Base-by-base conservation (phyloP, 805 yeast genomes). In the Candida takata region DNA sequence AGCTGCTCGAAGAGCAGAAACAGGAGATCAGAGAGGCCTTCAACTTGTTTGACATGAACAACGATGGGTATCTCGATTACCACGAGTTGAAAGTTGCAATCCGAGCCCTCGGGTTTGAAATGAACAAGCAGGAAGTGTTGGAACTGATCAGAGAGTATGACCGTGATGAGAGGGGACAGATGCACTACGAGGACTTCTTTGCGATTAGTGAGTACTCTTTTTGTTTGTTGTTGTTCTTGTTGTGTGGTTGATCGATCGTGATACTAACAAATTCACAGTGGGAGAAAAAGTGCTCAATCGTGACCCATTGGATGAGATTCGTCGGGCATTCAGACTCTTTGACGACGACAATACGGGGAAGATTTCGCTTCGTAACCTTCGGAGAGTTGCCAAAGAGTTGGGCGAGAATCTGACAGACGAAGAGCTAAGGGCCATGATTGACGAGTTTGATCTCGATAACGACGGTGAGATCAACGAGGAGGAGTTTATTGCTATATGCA, bases 401-500 rank as follows among this genome's bases (percentile, higher is more conserved):
- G 97, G 96, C 3, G 98, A 92, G 58, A 84, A 81, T 48, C 64
- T 92, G 39, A 79, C 85, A 6, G 99, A 92, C 48, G 95, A 86
- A 40, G 98, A 92, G 54, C 66, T 92, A 34, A 72, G 84, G 47
- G 97, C 97, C 5, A 92, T 92, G 98, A 92, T 92, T 45, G 95
- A 88, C 43, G 97, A 90, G 58, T 92, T 92, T 55, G 99, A 92
- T 61, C 63, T 88, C 34, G 97, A 92, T 56, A 95, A 85, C 37
- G 97, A 92, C 58, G 97, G 97, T 34, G 95, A 84, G 46, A 88
- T 87, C 47, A 81, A 81, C 52, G 94, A 84, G 53, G 85, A 84
- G 44, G 97, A 88, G 61, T 87, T 88, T 54, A 84, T 86, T 42
- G 83, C 83, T 40, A 85, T 87, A 28, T 86, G 95, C 57, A 77